Evolutionary conservation across 495 filamentous ascomycete genomes (phyloP).

Genomic region (Cercophora samala): DNA sequence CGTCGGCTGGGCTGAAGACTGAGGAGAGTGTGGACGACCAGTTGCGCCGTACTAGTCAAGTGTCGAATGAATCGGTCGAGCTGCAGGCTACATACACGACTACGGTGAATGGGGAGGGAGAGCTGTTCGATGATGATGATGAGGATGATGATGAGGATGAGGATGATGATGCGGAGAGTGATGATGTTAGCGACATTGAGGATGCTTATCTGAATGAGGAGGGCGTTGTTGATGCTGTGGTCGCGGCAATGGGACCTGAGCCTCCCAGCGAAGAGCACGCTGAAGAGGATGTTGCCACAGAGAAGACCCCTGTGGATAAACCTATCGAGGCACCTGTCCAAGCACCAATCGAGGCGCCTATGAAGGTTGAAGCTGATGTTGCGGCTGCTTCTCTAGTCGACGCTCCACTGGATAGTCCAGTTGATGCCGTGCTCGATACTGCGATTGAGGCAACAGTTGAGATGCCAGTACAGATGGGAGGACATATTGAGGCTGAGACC

Average conservation of each 20-base stretch:
- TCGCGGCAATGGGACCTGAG: neutral
- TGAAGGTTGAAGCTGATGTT: too few relatives aligned
- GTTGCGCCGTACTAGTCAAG: constrained; percentile 18
- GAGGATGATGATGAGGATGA: constrained; percentile 5
- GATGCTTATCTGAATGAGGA: neutral
- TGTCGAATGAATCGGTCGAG: constrained; percentile 7
- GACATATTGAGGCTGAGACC: neutral
- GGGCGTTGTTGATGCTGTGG: neutral
- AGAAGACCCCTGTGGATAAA: too few relatives aligned
- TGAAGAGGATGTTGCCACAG: neutral
- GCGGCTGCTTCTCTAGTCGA: neutral
- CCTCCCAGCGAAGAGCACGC: neutral
- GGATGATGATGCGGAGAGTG: neutral
- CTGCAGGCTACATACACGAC: constrained; percentile 20
- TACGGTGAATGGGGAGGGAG: constrained; percentile 28
- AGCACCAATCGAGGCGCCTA: too few relatives aligned
- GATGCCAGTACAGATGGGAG: neutral
- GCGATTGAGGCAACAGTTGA: neutral
- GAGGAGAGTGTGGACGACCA: neutral
- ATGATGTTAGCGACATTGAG: neutral
- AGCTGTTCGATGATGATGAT: constrained; percentile 23
- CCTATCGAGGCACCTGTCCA: too few relatives aligned
- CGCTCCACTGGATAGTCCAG: neutral
- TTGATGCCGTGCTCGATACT: neutral
- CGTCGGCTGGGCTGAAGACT: neutral